These are phyloP conservation scores for Gypsophila paniculata DNA, from an alignment of 179 eudicot species.

Conservation along the genomic window DNA sequence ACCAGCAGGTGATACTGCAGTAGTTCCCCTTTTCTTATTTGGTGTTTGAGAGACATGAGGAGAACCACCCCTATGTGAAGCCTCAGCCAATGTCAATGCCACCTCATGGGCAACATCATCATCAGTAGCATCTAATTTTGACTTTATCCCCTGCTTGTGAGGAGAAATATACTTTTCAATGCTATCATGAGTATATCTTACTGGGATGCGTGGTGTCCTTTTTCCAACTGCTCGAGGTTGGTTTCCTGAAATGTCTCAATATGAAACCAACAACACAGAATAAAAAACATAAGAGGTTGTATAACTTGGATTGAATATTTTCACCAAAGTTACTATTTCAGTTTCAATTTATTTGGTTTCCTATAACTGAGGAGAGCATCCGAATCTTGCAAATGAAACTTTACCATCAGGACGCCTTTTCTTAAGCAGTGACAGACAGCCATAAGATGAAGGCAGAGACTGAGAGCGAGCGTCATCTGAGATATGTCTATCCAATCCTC, in stretches of 20 bases:
- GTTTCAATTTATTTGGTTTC: slow-evolving; percentile 8
- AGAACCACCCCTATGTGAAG: slow-evolving; percentile 95
- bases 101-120: slow-evolving; percentile 83
- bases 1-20: slow-evolving; percentile 36
- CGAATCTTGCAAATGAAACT: slow-evolving; percentile 3
- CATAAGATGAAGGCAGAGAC: slow-evolving; percentile 53
- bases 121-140: slow-evolving; percentile 50
- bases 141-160: slow-evolving; percentile 53
- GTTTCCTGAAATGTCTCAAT: slow-evolving; percentile 42
- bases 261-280: slow-evolving; percentile 18
- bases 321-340: neutral
- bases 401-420: slow-evolving; percentile 76
- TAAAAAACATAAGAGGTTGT: slow-evolving; percentile 5
- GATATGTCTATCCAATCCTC: slow-evolving; percentile 39
- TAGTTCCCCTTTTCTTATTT: slow-evolving; percentile 42
- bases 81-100: slow-evolving; percentile 87
- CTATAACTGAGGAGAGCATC: neutral
- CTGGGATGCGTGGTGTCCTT: slow-evolving; percentile 95
- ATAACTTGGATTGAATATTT: neutral
- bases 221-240: slow-evolving; percentile 92
- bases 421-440: slow-evolving; percentile 68
- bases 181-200: slow-evolving; percentile 60
- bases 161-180: slow-evolving; percentile 60
- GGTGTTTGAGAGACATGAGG: slow-evolving; percentile 85
- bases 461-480: slow-evolving; percentile 45